Base-by-base conservation (phyloP, 1,284 basidiomycete genomes). In the Trametes polyzona region DNA sequence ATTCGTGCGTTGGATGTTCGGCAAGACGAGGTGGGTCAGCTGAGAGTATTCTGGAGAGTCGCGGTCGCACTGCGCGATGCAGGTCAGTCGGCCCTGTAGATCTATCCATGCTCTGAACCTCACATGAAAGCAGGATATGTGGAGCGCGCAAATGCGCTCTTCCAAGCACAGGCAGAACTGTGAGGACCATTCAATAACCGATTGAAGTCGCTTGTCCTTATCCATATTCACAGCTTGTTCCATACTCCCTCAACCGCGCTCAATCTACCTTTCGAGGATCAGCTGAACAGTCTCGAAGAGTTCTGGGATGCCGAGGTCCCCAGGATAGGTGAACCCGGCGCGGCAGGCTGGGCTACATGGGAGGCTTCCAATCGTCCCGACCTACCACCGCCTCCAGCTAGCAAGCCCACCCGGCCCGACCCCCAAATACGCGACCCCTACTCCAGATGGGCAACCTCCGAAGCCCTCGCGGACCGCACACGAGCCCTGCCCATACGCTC, bases 141-240 rank as follows among this genome's bases (percentile, higher is more conserved):
- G 11, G 90, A 92, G 71, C 83, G 87, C 51, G 85, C 87, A 14
- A 84, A 77, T 51, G 88, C 87, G 5, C 72, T 91, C 63, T 88
- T 90, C 63, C 90, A 92, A 69, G 88, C 88, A 8, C 87, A 92
- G 70, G 83, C 86, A 19, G 90, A 91, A 71, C 62, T 92, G 90
- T 92, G 72, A 66, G 86, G 69, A 27, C 14, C 37, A 4, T 17
- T 50, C 19, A 19, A 8, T 26, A 55, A 17, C 46, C 4, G 23
- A 29, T 30, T 27, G 21, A 29, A 48, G 10, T 17, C 48, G 53
- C 59, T n/a, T n/a, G n/a, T n/a, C n/a, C n/a, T n/a, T 32, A 10
- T 49, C 16, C 48, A 44, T 32, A 43, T 49, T 50, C 52, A 12
- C 63, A 90, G 88, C 40, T 76, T 77, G 12, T 91, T 86, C 62